These are phyloP conservation scores for Aspergillaceae sp. DNA, from an alignment of 2,329 filamentous ascomycete genomes.

Conservation along the genomic window DNA sequence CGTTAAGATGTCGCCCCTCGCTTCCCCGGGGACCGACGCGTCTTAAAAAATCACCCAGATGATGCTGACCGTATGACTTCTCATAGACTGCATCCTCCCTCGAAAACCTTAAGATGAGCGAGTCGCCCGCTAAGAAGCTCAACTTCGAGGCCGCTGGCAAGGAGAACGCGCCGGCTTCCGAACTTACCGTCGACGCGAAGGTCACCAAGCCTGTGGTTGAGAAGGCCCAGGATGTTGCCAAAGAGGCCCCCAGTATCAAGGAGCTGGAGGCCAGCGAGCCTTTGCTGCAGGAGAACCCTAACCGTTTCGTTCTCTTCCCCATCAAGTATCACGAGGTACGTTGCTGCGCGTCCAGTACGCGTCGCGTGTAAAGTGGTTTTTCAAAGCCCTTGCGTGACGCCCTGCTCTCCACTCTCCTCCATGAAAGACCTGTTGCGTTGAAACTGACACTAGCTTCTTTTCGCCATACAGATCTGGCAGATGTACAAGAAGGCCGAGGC, in stretches of 20 bases:
- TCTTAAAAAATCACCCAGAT: constrained; percentile 33
- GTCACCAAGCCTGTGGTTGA: constrained; percentile 47
- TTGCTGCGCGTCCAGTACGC: constrained; percentile 41
- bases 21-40: constrained; percentile 21
- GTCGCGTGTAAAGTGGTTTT: constrained; percentile 61
- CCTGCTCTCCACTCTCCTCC: too few species aligned
- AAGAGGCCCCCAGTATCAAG: constrained; percentile 49
- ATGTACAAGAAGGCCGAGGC: constrained; percentile 99
- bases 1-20: constrained; percentile 32
- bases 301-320: constrained; percentile 95
- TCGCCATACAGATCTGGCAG: constrained; percentile 74
- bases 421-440: too few species aligned
- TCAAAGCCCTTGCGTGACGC: background rate
- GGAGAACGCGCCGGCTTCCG: constrained; percentile 61
- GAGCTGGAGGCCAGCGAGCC: constrained; percentile 74
- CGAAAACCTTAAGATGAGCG: constrained; percentile 76
- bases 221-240: constrained; percentile 33
- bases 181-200: constrained; percentile 45
- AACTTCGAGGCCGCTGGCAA: constrained; percentile 67
- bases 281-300: constrained; percentile 86
- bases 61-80: constrained; percentile 1
- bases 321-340: constrained; percentile 99
- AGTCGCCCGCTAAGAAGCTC: constrained; percentile 85
- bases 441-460: constrained; percentile 29
- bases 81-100: constrained; percentile 74